phyloP scores from a whole-genome alignment of 345 rosid genomes.

The Bretschneidera sinensis region DNA sequence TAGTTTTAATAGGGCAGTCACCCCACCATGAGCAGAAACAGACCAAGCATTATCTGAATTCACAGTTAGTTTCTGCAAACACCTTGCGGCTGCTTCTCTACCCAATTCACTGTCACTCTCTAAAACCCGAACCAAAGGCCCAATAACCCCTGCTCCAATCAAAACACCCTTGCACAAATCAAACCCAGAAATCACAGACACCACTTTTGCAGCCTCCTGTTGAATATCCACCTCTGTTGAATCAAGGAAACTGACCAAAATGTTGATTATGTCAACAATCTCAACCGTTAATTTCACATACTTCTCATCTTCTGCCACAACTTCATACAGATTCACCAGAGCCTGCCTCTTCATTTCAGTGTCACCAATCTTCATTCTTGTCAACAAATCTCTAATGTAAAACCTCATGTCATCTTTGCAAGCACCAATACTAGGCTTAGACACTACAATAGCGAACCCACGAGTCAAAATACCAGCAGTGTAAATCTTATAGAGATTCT shows the following conservation, averaged over 20 bases:
- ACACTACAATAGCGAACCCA: slow-evolving; percentile 76
- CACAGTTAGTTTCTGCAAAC: slow-evolving; percentile 63
- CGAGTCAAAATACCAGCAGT: slow-evolving; percentile 54
- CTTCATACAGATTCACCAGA: slow-evolving; percentile 52
- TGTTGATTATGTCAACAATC: slow-evolving; percentile 40
- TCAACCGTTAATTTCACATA: slow-evolving; percentile 56
- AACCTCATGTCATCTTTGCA: slow-evolving; percentile 84
- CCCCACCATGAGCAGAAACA: slow-evolving; percentile 94
- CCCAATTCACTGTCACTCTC: slow-evolving; percentile 52
- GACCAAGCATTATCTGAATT: slow-evolving; percentile 96
- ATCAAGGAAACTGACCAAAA: slow-evolving; percentile 60
- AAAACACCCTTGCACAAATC: slow-evolving; percentile 43
- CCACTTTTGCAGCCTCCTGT: slow-evolving; percentile 58
- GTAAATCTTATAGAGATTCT: slow-evolving; percentile 56
- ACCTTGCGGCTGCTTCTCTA: slow-evolving; percentile 48
- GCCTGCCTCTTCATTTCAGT: slow-evolving; percentile 76
- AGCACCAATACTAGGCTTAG: slow-evolving; percentile 56
- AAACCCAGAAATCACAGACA: slow-evolving; percentile 52
- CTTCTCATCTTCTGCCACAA: slow-evolving; percentile 55
- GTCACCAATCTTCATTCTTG: slow-evolving; percentile 94
- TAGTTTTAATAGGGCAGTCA: slow-evolving; percentile 63
- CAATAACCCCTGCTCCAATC: slow-evolving; percentile 62
- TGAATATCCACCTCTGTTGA: slow-evolving; percentile 45
- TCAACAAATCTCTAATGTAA: slow-evolving; percentile 67
- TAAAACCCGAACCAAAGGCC: slow-evolving; percentile 62